These are phyloP conservation scores for Berberis vulgaris DNA, from an alignment of 164 flowering plant species.

Conservation along the genomic window DNA sequence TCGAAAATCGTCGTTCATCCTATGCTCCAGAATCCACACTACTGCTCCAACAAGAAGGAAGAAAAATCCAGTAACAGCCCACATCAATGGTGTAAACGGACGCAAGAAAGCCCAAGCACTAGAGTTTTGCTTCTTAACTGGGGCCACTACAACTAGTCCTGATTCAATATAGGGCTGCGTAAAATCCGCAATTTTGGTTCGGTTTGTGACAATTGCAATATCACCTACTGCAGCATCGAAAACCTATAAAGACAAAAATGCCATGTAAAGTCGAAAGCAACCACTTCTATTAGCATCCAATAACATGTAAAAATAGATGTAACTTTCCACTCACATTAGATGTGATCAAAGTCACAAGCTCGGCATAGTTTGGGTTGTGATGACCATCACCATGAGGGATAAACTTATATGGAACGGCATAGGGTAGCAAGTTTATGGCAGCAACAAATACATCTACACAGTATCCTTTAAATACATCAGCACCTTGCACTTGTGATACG, in stretches of 20 bases:
- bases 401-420: slow-evolving; percentile 61
- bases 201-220: slow-evolving; percentile 55
- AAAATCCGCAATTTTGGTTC: slow-evolving; percentile 70
- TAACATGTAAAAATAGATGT: neutral
- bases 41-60: slow-evolving; percentile 45
- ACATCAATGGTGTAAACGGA: slow-evolving; percentile 63
- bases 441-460: slow-evolving; percentile 77
- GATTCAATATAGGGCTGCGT: slow-evolving; percentile 78
- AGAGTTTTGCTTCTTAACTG: slow-evolving; percentile 38
- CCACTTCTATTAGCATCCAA: neutral
- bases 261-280: neutral
- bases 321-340: slow-evolving; percentile 47
- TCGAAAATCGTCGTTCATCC: slow-evolving; percentile 32
- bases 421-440: slow-evolving; percentile 58
- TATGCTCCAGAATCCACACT: slow-evolving; percentile 34
- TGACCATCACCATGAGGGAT: slow-evolving; percentile 58
- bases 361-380: slow-evolving; percentile 46
- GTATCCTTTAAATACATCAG: slow-evolving; percentile 47
- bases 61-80: slow-evolving; percentile 53
- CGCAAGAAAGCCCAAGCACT: slow-evolving; percentile 67
- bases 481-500: slow-evolving; percentile 34
- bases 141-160: slow-evolving; percentile 81
- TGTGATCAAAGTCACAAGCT: slow-evolving; percentile 40
- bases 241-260: slow-evolving; percentile 23
- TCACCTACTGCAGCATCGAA: slow-evolving; percentile 83